Evolutionary conservation across 306 rosid species (phyloP).

Genomic region (Dryas drummondii): DNA sequence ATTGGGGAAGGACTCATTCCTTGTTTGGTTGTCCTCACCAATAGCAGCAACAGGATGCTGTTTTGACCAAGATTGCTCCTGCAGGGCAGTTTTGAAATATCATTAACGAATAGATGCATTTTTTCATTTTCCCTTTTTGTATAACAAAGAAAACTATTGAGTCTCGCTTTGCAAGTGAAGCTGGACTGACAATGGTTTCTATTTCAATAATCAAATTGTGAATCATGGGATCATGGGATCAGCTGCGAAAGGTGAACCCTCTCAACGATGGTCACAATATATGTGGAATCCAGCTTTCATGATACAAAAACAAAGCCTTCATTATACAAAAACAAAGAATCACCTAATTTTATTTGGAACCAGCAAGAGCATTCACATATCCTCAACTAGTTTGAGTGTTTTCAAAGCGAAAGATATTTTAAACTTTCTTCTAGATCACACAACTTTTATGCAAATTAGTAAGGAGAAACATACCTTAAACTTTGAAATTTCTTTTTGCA

Average conservation of each 20-base stretch:
- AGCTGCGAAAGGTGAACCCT: not conserved
- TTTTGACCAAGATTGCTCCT: conserved; percentile 62
- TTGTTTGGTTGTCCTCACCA: conserved; percentile 49
- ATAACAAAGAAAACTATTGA: not conserved
- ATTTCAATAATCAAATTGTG: not conserved
- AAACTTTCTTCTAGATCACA: not conserved
- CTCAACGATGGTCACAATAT: not conserved
- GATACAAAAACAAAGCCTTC: not conserved
- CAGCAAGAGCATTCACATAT: not conserved
- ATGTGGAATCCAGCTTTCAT: not conserved
- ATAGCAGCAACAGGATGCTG: conserved; percentile 47
- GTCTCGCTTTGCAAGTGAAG: not conserved
- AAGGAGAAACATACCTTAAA: conserved; percentile 52
- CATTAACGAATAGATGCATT: conserved; percentile 13
- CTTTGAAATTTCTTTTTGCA: conserved; percentile 72
- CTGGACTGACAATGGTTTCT: not conserved
- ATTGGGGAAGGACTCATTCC: conserved; percentile 44
- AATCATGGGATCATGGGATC: not conserved
- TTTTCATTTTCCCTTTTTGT: not conserved
- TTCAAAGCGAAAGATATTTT: not conserved
- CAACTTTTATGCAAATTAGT: conserved; percentile 17
- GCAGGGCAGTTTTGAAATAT: conserved; percentile 27
- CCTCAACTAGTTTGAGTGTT: not conserved
- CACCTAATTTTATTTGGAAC: not conserved
- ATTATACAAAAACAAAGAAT: not conserved